Percentiles rank a stretch among this genome's conserved stretches.
Evolutionary conservation across 345 rosid genomes (phyloP).

Genomic region (Angophora floribunda): DNA sequence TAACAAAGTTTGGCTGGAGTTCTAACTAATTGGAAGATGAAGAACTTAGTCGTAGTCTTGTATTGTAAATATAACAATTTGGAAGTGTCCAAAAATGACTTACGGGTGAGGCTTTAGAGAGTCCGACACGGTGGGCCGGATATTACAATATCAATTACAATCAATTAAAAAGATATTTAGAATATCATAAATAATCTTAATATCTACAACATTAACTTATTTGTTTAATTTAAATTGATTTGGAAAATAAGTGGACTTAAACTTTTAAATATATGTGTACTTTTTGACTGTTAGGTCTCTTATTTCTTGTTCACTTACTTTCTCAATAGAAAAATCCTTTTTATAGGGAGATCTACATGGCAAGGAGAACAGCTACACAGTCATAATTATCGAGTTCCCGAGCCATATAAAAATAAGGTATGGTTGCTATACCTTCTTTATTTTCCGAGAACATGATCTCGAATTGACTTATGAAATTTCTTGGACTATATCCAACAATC

Average conservation of each 20-base stretch:
- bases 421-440: not conserved
- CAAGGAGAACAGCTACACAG: not conserved
- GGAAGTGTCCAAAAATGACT: no score
- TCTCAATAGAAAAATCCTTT: not conserved
- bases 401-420: not conserved
- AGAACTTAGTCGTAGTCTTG: no score
- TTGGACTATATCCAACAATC: not conserved
- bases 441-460: not conserved
- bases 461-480: not conserved
- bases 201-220: not conserved
- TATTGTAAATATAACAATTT: no score
- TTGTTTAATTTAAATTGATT: not conserved
- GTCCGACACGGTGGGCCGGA: no score
- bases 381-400: not conserved
- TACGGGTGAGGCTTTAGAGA: no score
- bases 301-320: not conserved
- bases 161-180: no score
- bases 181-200: not conserved
- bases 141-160: no score
- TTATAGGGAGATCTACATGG: not conserved
- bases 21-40: no score
- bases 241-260: not conserved
- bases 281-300: not conserved
- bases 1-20: no score
- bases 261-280: not conserved